Evolutionary conservation across 2,329 filamentous ascomycete genomes (phyloP).

Genomic region (Aureobasidium namibiae): DNA sequence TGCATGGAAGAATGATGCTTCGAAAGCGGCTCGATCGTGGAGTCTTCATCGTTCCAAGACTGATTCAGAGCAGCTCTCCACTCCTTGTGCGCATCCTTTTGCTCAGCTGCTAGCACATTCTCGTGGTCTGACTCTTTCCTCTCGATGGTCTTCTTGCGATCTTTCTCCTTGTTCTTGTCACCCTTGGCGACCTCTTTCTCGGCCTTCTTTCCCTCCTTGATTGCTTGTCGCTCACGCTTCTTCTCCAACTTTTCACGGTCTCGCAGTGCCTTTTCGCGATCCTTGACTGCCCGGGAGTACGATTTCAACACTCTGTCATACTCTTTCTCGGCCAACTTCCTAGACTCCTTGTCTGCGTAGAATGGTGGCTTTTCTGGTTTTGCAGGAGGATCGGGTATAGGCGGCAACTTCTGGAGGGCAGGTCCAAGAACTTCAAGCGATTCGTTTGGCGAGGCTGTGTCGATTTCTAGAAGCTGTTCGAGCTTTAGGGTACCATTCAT

Average conservation of each 20-base stretch:
- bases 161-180: constrained; percentile 26
- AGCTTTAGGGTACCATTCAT: background rate
- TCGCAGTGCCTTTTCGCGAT: constrained; percentile 55
- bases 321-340: constrained; percentile 63
- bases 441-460: background rate
- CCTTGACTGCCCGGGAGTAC: constrained; percentile 59
- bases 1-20: background rate
- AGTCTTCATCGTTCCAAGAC: constrained; percentile 9
- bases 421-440: background rate
- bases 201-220: constrained; percentile 26
- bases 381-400: constrained; percentile 44
- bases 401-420: constrained; percentile 28
- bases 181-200: constrained; percentile 28
- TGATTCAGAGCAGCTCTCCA: constrained; percentile 7
- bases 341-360: constrained; percentile 55
- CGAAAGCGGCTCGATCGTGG: constrained; percentile 3
- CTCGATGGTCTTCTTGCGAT: constrained; percentile 12
- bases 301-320: constrained; percentile 53
- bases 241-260: constrained; percentile 54
- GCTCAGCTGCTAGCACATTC: background rate
- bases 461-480: background rate
- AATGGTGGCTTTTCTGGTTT: constrained; percentile 47
- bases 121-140: background rate
- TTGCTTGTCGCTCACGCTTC: constrained; percentile 25
- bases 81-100: constrained; percentile 7